A percentile compares a stretch with the other conserved stretches of the same genome.
phyloP scores from a whole-genome alignment of 1,284 basidiomycete species.

The Ceraceosorus guamensis region DNA sequence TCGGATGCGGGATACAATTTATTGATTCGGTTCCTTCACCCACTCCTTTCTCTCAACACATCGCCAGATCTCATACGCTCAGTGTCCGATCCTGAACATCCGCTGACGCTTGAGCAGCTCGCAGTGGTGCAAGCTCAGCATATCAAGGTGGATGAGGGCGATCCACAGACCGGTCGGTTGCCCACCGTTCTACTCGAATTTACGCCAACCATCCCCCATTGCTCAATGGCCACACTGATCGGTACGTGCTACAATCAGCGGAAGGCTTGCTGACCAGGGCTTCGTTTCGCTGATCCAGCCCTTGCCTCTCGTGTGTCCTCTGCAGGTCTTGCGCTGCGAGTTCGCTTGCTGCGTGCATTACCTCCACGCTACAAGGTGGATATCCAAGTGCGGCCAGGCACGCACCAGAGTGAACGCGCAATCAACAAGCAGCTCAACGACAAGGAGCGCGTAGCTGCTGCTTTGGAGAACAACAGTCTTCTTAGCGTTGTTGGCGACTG shows the following conservation, averaged over 20 bases:
- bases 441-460: constrained; percentile 95
- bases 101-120: constrained; percentile 87
- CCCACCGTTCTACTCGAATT: constrained; percentile 56
- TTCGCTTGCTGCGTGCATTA: constrained; percentile 78
- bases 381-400: constrained; percentile 84
- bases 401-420: constrained; percentile 87
- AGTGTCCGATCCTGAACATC: constrained; percentile 95
- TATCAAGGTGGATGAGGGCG: constrained; percentile 58
- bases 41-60: no score
- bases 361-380: constrained; percentile 91
- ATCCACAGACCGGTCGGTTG: constrained; percentile 15
- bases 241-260: constrained; percentile 55
- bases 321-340: constrained; percentile 86
- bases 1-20: not conserved
- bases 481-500: constrained; percentile 84
- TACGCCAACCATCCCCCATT: constrained; percentile 96
- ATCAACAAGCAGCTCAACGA: constrained; percentile 99
- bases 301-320: no score
- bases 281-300: not conserved
- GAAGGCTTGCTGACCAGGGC: not conserved
- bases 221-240: constrained; percentile 94
- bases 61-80: constrained; percentile 70
- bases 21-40: not conserved
- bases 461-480: constrained; percentile 82
- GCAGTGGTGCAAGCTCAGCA: constrained; percentile 87